These are phyloP conservation scores for Sparassis latifolia DNA, from an alignment of 1,284 basidiomycete genomes.

Conservation along the genomic window DNA sequence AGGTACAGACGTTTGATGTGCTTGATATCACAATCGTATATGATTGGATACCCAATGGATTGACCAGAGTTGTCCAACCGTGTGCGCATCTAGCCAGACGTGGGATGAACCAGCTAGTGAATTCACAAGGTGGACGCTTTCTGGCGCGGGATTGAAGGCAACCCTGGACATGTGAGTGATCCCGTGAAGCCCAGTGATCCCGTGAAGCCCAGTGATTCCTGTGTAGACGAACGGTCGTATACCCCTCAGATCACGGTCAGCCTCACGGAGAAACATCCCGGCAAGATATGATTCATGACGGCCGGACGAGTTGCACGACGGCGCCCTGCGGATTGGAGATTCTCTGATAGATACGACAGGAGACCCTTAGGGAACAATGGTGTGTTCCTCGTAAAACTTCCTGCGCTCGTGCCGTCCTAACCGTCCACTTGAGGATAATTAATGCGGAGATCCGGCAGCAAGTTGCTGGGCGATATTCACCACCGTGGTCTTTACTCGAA, in stretches of 20 bases:
- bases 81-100: constrained; percentile 53
- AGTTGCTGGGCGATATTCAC: constrained; percentile 49
- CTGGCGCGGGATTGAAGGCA: constrained; percentile 67
- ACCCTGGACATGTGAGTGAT: constrained; percentile 55
- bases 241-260: constrained; percentile 56
- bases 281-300: constrained; percentile 70
- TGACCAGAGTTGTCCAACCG: constrained; percentile 55
- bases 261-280: constrained; percentile 66
- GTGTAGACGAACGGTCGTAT: neutral
- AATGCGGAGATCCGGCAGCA: constrained; percentile 70
- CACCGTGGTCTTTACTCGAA: neutral
- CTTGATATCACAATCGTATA: constrained; percentile 75
- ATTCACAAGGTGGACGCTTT: constrained; percentile 70
- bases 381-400: constrained; percentile 20
- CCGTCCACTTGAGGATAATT: constrained; percentile 45
- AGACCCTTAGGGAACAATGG: constrained; percentile 82
- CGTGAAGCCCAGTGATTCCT: neutral
- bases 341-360: constrained; percentile 33
- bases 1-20: constrained; percentile 66
- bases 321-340: too few species aligned
- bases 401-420: neutral
- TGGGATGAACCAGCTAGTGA: constrained; percentile 58
- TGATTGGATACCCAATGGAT: too few species aligned
- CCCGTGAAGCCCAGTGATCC: neutral
- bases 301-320: constrained; percentile 42